These are phyloP conservation scores for Cardamine resedifolia DNA, from an alignment of 345 rosid genomes.

Conservation along the genomic window DNA sequence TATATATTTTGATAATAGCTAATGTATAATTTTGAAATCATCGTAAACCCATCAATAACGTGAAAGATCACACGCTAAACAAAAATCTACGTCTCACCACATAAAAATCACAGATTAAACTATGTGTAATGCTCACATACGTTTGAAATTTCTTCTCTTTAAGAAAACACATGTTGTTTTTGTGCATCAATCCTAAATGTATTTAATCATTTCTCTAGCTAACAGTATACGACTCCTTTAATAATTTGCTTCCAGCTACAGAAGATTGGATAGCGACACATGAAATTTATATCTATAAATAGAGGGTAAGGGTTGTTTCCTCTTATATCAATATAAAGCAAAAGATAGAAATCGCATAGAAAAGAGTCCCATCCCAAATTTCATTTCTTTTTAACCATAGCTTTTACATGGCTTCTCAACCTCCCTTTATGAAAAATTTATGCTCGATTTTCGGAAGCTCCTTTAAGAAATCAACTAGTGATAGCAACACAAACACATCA, in stretches of 20 bases:
- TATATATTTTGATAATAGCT: neutral
- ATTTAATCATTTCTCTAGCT: neutral
- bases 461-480: conserved; percentile 2
- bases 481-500: neutral
- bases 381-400: conserved; percentile 4
- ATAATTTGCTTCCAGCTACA: conserved; percentile 29
- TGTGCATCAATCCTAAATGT: conserved; percentile 16
- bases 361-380: conserved; percentile 1
- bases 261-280: conserved; percentile 20
- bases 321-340: neutral
- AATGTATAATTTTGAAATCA: neutral
- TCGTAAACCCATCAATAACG: neutral
- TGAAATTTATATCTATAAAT: conserved; percentile 14
- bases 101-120: neutral
- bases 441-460: conserved; percentile 13
- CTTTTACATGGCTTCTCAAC: conserved; percentile 37
- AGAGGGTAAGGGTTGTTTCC: conserved; percentile 16
- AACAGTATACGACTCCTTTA: conserved; percentile 19
- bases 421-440: conserved; percentile 33
- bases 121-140: neutral
- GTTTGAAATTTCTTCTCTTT: neutral
- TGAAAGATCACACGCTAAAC: neutral
- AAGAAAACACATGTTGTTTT: neutral
- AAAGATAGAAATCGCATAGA: conserved; percentile 18
- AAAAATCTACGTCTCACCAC: neutral